phyloP scores from a whole-genome alignment of 352 stramenopile species.

The Phytophthora pistaciae region DNA sequence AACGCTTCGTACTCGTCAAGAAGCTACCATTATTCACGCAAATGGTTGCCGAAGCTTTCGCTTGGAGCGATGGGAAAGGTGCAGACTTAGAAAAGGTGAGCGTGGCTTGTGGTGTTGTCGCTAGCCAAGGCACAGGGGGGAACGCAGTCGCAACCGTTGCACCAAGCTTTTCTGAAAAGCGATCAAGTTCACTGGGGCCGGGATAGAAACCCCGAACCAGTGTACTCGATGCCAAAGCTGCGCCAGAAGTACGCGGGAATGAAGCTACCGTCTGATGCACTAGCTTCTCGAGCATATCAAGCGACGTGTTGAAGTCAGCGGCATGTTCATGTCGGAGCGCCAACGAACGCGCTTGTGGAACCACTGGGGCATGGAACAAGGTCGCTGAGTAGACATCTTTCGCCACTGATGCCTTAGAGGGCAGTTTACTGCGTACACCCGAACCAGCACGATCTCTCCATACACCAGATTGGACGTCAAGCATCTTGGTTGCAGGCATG shows the following conservation, averaged over 20 bases:
- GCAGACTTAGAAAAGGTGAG: conserved; percentile 21
- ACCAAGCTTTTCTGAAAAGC: conserved; percentile 29
- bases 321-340: conserved; percentile 15
- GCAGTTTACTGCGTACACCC: conserved; percentile 10
- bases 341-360: conserved; percentile 25
- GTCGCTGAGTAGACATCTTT: conserved; percentile 11
- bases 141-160: conserved; percentile 24
- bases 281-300: conserved; percentile 30
- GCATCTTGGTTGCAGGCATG: conserved; percentile 63
- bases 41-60: conserved; percentile 45
- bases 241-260: conserved; percentile 25
- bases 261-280: conserved; percentile 31
- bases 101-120: conserved; percentile 15
- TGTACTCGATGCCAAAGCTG: conserved; percentile 34
- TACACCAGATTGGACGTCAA: conserved; percentile 69
- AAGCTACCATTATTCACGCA: conserved; percentile 65
- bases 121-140: conserved; percentile 35
- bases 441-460: conserved; percentile 23
- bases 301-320: conserved; percentile 11
- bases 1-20: conserved; percentile 43
- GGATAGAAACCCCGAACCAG: conserved; percentile 37
- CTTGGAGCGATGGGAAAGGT: conserved; percentile 35
- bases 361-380: conserved; percentile 39
- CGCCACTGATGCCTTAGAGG: conserved; percentile 9
- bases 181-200: conserved; percentile 6